Evolutionary conservation across 106 monocot species (phyloP).

Genomic region (Hemerocallis citrina): DNA sequence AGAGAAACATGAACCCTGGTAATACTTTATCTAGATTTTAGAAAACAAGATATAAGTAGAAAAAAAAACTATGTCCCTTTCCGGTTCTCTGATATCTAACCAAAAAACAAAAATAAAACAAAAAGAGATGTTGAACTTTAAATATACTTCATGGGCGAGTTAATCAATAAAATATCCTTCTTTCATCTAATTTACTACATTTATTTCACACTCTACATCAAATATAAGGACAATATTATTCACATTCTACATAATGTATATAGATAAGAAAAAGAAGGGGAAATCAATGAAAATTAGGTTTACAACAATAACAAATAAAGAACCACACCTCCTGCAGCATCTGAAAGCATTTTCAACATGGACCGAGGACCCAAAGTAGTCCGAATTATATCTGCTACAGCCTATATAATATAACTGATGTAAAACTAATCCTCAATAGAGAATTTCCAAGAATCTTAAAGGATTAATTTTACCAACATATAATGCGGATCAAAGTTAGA

Average conservation of each 20-base stretch:
- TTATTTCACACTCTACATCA: background rate
- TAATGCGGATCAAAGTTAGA: too few relatives aligned
- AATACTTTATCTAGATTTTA: too few relatives aligned
- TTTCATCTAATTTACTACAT: background rate
- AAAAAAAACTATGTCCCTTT: background rate
- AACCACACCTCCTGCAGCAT: slow-evolving; percentile 53
- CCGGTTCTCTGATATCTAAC: background rate
- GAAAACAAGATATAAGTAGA: background rate
- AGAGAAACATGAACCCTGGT: too few relatives aligned
- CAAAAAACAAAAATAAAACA: background rate
- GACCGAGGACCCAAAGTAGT: slow-evolving; percentile 80
- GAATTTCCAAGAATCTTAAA: too few relatives aligned
- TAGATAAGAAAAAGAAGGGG: too few relatives aligned
- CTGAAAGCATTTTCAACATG: slow-evolving; percentile 78
- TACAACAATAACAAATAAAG: background rate
- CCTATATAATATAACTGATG: slow-evolving; percentile 40
- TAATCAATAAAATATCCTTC: background rate
- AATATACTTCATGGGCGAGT: background rate
- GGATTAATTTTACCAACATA: too few relatives aligned
- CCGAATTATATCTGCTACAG: slow-evolving; percentile 80
- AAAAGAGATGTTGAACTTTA: background rate
- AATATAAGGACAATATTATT: too few relatives aligned
- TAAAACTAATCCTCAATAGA: too few relatives aligned
- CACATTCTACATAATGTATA: too few relatives aligned
- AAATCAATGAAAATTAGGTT: too few relatives aligned